Evolutionary conservation across 768 basidiomycete species (phyloP).

Genomic region (Boletus tomentosulus): DNA sequence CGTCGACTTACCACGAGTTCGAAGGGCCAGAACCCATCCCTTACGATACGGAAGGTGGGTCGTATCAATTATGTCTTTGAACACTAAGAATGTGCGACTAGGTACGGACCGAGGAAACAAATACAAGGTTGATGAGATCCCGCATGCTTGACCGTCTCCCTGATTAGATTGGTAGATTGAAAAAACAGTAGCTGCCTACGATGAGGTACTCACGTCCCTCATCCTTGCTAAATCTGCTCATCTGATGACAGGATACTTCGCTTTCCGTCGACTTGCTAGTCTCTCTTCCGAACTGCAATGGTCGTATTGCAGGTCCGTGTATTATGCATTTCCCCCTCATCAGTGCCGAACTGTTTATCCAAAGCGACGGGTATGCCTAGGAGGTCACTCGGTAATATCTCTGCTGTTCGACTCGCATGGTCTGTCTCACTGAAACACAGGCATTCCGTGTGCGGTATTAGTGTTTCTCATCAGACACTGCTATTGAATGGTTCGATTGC

Average conservation of each 20-base stretch:
- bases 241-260: conserved; percentile 60
- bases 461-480: background rate
- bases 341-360: conserved; percentile 3
- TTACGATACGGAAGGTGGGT: conserved; percentile 77
- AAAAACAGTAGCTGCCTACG: conserved; percentile 83
- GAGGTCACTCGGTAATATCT: conserved; percentile 72
- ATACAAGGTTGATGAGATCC: conserved; percentile 62
- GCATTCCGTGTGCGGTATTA: conserved; percentile 45
- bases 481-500: background rate
- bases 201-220: conserved; percentile 54
- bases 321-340: background rate
- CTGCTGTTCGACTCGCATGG: background rate
- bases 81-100: conserved; percentile 15
- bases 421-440: conserved; percentile 25
- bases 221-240: background rate
- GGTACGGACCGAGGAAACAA: conserved; percentile 90
- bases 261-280: conserved; percentile 71
- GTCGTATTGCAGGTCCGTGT: conserved; percentile 74
- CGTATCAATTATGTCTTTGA: background rate
- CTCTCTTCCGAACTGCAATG: conserved; percentile 80
- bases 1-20: conserved; percentile 90
- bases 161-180: conserved; percentile 57
- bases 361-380: conserved; percentile 84
- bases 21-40: conserved; percentile 83
- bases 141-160: background rate